Evolutionary conservation across 1,284 basidiomycete species (phyloP).

Genomic region (Puccinia triticina): DNA sequence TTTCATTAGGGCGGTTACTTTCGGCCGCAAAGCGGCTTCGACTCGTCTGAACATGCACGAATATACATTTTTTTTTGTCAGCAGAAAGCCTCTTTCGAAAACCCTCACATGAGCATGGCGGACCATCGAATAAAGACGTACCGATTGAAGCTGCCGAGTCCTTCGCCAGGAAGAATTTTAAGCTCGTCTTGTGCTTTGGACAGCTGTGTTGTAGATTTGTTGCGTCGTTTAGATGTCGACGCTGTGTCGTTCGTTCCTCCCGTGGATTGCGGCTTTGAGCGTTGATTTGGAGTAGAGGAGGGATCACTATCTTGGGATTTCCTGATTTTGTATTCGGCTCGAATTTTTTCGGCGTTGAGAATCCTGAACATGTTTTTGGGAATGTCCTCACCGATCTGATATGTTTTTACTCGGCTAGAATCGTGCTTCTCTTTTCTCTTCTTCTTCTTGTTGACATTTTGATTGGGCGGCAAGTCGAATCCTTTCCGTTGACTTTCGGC

Average conservation of each 20-base stretch:
- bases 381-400: slow-evolving; percentile 16
- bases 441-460: slow-evolving; percentile 22
- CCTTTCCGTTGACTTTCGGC: slow-evolving; percentile 24
- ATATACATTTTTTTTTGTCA: background rate
- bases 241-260: background rate
- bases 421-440: slow-evolving; percentile 25
- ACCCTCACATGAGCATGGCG: background rate
- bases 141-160: slow-evolving; percentile 24
- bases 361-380: slow-evolving; percentile 49
- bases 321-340: slow-evolving; percentile 25
- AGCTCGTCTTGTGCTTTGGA: slow-evolving; percentile 9
- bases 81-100: background rate
- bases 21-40: slow-evolving; percentile 19
- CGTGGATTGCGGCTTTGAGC: background rate
- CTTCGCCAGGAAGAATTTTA: slow-evolving; percentile 25
- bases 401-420: background rate
- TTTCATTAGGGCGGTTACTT: slow-evolving; percentile 30
- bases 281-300: background rate
- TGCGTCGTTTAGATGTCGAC: background rate
- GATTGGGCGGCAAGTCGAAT: slow-evolving; percentile 37
- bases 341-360: slow-evolving; percentile 37
- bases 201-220: background rate
- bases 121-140: background rate
- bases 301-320: background rate
- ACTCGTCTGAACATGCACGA: slow-evolving; percentile 13